These are phyloP conservation scores for Thermomucor indicae-seudaticae DNA, from an alignment of 371 early-diverging fungal species.

Conservation along the genomic window DNA sequence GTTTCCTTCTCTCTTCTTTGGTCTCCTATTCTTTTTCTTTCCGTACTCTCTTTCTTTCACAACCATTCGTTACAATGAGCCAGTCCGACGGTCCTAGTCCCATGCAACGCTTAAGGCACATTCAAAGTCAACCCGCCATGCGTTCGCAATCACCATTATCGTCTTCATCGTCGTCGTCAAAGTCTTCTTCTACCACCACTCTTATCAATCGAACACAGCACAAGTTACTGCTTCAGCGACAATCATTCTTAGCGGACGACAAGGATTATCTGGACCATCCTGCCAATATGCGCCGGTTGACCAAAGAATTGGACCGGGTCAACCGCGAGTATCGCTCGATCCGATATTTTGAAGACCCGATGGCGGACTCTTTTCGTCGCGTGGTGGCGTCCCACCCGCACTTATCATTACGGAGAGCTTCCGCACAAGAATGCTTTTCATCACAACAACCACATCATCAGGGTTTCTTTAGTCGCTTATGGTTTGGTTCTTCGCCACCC, in stretches of 20 bases:
- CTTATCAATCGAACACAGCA: conserved; percentile 44
- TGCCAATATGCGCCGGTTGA: conserved; percentile 41
- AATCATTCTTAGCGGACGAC: conserved; percentile 48
- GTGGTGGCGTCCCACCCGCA: no score
- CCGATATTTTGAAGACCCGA: conserved; percentile 37
- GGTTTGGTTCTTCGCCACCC: no score
- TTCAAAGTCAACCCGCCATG: conserved; percentile 25
- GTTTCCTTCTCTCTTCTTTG: conserved; percentile 2
- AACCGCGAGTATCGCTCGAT: conserved; percentile 46
- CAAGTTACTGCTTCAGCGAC: conserved; percentile 48
- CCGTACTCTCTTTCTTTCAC: not conserved
- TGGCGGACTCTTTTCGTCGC: conserved; percentile 30
- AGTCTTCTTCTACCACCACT: not conserved
- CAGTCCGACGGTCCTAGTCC: not conserved
- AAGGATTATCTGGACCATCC: conserved; percentile 50
- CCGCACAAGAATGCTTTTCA: no score
- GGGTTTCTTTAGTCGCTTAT: no score
- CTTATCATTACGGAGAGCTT: no score
- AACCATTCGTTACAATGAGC: not conserved
- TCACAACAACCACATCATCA: no score
- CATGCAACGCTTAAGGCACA: conserved; percentile 13
- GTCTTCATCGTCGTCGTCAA: conserved; percentile 8
- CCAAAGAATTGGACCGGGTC: conserved; percentile 49
- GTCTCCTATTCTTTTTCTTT: conserved; percentile 7
- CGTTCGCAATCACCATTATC: conserved; percentile 2